Conservation (phyloP, 371 early-diverging fungal genomes). For the Capniomyces stellatus region DNA sequence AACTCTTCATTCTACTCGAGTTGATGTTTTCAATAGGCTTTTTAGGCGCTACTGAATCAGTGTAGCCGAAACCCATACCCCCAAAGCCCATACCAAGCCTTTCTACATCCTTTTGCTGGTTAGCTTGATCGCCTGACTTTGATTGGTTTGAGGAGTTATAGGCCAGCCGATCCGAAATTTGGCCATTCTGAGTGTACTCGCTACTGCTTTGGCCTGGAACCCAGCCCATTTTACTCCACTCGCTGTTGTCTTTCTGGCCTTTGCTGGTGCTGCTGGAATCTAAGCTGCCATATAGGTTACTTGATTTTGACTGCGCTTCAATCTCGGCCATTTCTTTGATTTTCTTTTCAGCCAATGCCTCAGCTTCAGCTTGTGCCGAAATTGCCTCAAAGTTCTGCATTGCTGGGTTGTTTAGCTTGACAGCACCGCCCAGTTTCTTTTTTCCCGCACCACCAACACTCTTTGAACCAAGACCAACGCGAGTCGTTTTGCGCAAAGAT, state of each 20-base stretch:
- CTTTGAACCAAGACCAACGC: not conserved
- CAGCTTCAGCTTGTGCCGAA: conserved; percentile 72
- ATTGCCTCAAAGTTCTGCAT: conserved; percentile 83
- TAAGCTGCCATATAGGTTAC: not conserved
- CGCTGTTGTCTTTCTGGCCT: not conserved
- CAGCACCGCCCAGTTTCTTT: conserved; percentile 28
- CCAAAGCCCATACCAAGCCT: conserved; percentile 67
- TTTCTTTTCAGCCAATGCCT: conserved; percentile 37
- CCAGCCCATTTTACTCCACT: not conserved
- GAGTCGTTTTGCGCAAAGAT: not conserved
- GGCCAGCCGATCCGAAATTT: not conserved
- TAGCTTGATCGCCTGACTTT: not conserved
- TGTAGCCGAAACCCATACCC: conserved; percentile 3
- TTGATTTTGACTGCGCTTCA: not conserved
- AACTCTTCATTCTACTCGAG: not conserved
- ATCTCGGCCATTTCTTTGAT: conserved; percentile 13
- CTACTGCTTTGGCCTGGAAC: not conserved
- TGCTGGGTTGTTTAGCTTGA: conserved; percentile 61
- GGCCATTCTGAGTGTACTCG: not conserved
- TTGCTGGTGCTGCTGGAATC: not conserved
- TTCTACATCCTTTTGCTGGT: conserved; percentile 32
- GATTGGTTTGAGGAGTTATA: not conserved
- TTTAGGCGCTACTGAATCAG: not conserved
- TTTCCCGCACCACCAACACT: not conserved
- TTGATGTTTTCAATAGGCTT: not conserved